Conservation (phyloP, 768 basidiomycete genomes). For the Infundibulicybe gibba region DNA sequence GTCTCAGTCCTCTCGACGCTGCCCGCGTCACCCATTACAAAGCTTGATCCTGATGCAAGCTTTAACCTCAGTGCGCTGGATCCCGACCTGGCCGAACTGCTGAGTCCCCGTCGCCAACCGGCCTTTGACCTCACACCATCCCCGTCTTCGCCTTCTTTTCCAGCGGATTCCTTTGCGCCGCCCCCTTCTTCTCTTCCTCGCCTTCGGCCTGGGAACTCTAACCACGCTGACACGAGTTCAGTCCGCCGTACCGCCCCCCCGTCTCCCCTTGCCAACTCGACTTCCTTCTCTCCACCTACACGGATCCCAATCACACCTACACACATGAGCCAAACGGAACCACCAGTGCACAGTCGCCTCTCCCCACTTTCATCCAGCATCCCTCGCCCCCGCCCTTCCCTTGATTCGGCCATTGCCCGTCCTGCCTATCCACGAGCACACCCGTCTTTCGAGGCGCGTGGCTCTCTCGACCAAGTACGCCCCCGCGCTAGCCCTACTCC, state of each 20-base stretch:
- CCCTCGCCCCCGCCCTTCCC: no score
- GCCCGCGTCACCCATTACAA: slow-evolving; percentile 21
- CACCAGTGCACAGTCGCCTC: no score
- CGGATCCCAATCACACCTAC: no score
- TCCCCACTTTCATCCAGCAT: no score
- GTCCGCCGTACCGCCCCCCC: neutral
- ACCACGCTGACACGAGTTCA: neutral
- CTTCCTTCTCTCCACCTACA: neutral
- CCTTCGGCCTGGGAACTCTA: slow-evolving; percentile 3
- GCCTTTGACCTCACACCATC: slow-evolving; percentile 8
- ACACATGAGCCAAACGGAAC: no score
- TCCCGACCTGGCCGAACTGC: slow-evolving; percentile 60
- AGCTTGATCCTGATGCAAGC: slow-evolving; percentile 35
- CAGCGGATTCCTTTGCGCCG: slow-evolving; percentile 9
- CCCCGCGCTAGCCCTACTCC: no score
- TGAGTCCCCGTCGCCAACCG: slow-evolving; percentile 45
- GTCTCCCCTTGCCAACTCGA: neutral
- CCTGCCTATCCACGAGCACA: no score
- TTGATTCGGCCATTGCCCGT: no score
- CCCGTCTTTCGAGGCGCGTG: no score
- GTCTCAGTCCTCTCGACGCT: slow-evolving; percentile 33
- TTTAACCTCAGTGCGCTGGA: slow-evolving; percentile 58
- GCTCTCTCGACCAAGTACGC: no score
- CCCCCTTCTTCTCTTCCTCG: slow-evolving; percentile 8
- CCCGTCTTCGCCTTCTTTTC: slow-evolving; percentile 1